These are phyloP conservation scores for Taphrina wiesneri DNA, from an alignment of 1,139 yeast genomes.

Conservation along the genomic window DNA sequence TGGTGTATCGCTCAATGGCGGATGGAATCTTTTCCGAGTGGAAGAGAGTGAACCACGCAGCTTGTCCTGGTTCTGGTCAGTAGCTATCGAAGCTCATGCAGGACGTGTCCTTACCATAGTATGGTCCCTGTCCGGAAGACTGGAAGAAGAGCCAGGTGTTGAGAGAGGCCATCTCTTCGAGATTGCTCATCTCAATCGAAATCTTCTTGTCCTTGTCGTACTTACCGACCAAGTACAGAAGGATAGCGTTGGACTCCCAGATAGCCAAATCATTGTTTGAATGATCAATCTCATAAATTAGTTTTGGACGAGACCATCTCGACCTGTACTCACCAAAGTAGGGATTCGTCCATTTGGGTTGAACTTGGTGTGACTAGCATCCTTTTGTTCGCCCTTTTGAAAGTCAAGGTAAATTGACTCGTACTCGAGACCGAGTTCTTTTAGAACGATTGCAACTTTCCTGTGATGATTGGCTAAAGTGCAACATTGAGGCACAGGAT, in stretches of 20 bases:
- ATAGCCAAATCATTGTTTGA: constrained; percentile 31
- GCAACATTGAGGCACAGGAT: neutral
- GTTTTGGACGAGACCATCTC: neutral
- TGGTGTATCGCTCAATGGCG: constrained; percentile 88
- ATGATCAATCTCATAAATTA: constrained; percentile 25
- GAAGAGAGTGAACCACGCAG: constrained; percentile 87
- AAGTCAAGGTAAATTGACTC: constrained; percentile 84
- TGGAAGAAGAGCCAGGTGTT: constrained; percentile 87
- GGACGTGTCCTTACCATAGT: neutral
- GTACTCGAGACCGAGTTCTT: constrained; percentile 74
- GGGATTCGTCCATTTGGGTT: constrained; percentile 37
- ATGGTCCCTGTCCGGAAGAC: constrained; percentile 71
- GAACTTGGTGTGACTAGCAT: constrained; percentile 24
- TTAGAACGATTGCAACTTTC: constrained; percentile 84
- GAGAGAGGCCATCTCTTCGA: constrained; percentile 82
- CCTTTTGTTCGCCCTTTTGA: constrained; percentile 36
- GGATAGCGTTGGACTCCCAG: constrained; percentile 37
- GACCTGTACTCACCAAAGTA: constrained; percentile 4
- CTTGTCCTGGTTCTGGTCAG: constrained; percentile 62
- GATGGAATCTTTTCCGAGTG: constrained; percentile 84
- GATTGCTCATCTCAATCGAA: constrained; percentile 70
- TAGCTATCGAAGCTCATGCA: neutral
- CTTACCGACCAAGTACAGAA: constrained; percentile 56
- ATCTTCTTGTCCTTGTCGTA: constrained; percentile 65
- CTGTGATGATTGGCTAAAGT: constrained; percentile 46